phyloP scores from a whole-genome alignment of 164 flowering plant genomes.

The Magnolia officinalis region DNA sequence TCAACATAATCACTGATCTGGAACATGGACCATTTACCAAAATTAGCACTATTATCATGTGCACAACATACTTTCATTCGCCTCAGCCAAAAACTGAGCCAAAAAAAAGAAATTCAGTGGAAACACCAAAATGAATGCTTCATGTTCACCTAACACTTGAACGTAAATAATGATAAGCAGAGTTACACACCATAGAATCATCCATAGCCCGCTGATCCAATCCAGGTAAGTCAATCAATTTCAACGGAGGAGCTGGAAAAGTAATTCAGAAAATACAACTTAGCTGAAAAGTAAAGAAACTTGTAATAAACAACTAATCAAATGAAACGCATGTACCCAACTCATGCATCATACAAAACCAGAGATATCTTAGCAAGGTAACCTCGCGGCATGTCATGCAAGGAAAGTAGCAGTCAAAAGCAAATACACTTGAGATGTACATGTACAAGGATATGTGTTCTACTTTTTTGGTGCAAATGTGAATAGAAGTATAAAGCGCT shows the following conservation, averaged over 20 bases:
- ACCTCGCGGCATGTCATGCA: background rate
- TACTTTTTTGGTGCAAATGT: too few relatives aligned
- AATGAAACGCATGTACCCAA: background rate
- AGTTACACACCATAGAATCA: slow-evolving; percentile 72
- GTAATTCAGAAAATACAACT: slow-evolving; percentile 1
- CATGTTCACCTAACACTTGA: background rate
- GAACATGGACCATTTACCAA: slow-evolving; percentile 6
- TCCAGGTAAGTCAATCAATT: slow-evolving; percentile 94
- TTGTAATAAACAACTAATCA: slow-evolving; percentile 1
- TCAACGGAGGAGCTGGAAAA: slow-evolving; percentile 84
- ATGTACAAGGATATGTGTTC: background rate
- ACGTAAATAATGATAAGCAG: background rate
- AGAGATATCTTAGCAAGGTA: background rate
- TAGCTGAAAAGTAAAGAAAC: slow-evolving; percentile 4
- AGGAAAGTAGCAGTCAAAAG: background rate
- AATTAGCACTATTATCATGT: background rate
- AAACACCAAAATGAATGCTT: background rate
- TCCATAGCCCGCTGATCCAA: slow-evolving; percentile 87
- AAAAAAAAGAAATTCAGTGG: background rate
- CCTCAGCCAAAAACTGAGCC: background rate
- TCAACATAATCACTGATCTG: slow-evolving; percentile 75
- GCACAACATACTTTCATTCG: background rate
- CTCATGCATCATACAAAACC: background rate
- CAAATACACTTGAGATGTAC: background rate
- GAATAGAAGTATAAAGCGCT: too few relatives aligned